Base-by-base conservation (phyloP, 2,329 filamentous ascomycete species). In the Paecilomyces fulvus region DNA sequence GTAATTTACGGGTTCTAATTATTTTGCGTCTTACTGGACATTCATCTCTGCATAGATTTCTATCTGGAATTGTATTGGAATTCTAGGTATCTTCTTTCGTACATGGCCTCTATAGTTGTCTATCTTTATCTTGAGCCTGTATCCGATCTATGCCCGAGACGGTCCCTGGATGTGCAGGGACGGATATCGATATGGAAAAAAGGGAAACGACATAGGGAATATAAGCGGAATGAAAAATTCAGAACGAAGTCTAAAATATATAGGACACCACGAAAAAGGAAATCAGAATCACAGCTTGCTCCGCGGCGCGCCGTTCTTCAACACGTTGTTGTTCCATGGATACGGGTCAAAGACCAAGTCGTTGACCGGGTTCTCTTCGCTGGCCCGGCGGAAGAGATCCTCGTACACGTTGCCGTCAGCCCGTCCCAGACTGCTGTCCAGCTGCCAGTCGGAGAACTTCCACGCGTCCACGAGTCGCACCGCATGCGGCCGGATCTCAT, bases 361-460 rank as follows among this genome's bases (percentile, higher is more conserved):
- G 66, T 91, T 91, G 49, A 91, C 73, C 1, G 88, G 88, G 65
- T 91, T 91, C 63, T 87, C 72, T 75, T 88, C 80, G 59, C 82
- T 85, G 0, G 88, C 88, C 12, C 88, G 76, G 65, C 84, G 77
- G 73, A 90, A 91, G 76, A 91, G 79, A 64, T 90, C 88, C 69
- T 89, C 85, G 63, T 91, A 91, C 1, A 90, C 88, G 64, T 87
- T 85, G 20, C 88, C 88, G 59, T 91, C 88, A 49, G 81, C 82
- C 1, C 87, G 77, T 1, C 88, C 88, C 43, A 91, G 70, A 57
- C 82, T 84, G 63, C 82, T 86, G 67, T 91, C 87, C 1, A 91
- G 79, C 64, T 89, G 85, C 86, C 86, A 91, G 67, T 91, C 88
- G 1, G 87, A 84, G 72, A 91, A 89, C 58, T 83, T 82, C 88